Conservation (phyloP, 352 stramenopile genomes). For the Aphanomyces cochlioides region DNA sequence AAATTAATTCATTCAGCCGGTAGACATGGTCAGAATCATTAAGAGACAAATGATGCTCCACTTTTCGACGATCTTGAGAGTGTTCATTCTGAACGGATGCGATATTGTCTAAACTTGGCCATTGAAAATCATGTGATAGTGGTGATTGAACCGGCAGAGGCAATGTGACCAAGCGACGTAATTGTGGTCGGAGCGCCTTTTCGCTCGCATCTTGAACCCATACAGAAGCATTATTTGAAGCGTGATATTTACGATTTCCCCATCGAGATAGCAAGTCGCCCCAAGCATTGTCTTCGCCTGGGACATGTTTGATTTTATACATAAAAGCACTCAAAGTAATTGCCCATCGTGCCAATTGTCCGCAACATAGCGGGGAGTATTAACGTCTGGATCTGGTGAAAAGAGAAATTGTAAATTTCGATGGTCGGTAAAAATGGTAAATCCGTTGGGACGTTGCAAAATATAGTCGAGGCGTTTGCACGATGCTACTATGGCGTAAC, state of each 20-base stretch:
- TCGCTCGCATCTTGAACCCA: constrained; percentile 26
- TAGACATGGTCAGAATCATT: too few species aligned
- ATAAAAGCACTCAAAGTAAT: constrained; percentile 5
- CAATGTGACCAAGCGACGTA: too few species aligned
- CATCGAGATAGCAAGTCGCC: constrained; percentile 36
- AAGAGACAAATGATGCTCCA: constrained; percentile 13
- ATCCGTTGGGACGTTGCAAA: constrained; percentile 29
- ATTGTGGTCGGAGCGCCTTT: background rate
- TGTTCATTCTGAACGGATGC: background rate
- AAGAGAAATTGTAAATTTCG: constrained; percentile 26
- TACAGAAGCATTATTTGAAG: background rate
- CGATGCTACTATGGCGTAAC: constrained; percentile 35
- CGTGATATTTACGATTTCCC: background rate
- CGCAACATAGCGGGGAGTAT: constrained; percentile 9
- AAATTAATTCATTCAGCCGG: too few species aligned
- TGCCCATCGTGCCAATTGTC: constrained; percentile 39
- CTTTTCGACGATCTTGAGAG: constrained; percentile 13
- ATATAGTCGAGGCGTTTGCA: constrained; percentile 35
- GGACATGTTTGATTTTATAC: constrained; percentile 31
- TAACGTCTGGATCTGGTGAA: background rate
- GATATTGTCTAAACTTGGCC: background rate
- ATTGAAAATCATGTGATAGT: background rate
- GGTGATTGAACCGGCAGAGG: too few species aligned
- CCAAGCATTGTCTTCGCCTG: constrained; percentile 37
- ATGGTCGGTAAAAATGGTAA: constrained; percentile 36